These are phyloP conservation scores for Phaffomyces antillensis DNA, from an alignment of 805 yeast genomes.

Conservation along the genomic window DNA sequence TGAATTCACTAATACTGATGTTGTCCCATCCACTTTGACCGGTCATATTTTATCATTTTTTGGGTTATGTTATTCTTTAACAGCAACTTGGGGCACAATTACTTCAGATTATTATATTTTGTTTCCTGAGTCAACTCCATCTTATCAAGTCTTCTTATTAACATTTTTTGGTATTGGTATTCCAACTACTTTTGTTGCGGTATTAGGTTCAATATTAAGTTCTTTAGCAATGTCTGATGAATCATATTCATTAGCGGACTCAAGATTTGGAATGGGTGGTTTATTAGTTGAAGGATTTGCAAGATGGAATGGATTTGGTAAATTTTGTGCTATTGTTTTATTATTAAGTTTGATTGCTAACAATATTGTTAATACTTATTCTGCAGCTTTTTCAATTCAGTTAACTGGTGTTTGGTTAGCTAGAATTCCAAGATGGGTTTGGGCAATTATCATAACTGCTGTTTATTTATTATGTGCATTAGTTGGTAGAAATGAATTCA, in stretches of 20 bases:
- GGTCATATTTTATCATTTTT: conserved; percentile 74
- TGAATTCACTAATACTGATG: conserved; percentile 27
- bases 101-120: conserved; percentile 80
- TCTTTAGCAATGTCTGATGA: conserved; percentile 52
- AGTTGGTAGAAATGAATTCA: conserved; percentile 68
- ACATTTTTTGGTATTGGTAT: conserved; percentile 61
- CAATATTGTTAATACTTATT: conserved; percentile 73
- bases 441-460: conserved; percentile 57
- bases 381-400: conserved; percentile 76
- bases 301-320: conserved; percentile 73
- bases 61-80: conserved; percentile 65
- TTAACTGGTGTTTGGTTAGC: conserved; percentile 48
- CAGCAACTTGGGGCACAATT: conserved; percentile 85
- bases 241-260: conserved; percentile 54
- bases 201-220: conserved; percentile 65
- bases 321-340: conserved; percentile 61
- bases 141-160: conserved; percentile 43
- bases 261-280: conserved; percentile 66
- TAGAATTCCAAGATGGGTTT: conserved; percentile 68
- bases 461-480: conserved; percentile 64
- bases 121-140: conserved; percentile 66
- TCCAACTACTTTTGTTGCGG: conserved; percentile 73
- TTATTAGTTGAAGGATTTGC: conserved; percentile 54
- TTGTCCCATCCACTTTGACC: conserved; percentile 33
- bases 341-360: conserved; percentile 74